Conservation (phyloP, 2,329 filamentous ascomycete species). For the Ophiocordyceps polyrhachis-furcata region DNA sequence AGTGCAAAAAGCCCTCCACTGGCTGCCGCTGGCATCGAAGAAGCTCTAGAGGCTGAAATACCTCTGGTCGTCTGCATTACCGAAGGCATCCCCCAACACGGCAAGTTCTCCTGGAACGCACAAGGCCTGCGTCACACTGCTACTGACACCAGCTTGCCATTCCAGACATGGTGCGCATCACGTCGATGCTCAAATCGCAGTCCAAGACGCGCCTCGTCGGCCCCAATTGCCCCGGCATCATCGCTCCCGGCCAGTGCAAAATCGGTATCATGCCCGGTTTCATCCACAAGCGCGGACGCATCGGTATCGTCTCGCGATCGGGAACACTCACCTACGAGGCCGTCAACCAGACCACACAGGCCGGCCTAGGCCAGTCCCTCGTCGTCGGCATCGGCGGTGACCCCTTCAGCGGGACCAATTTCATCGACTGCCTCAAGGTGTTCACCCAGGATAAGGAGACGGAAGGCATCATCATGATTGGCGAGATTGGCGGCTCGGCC, state of each 20-base stretch:
- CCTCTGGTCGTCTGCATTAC: constrained; percentile 94
- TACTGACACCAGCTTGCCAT: constrained; percentile 2
- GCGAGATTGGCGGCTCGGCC: constrained; percentile 91
- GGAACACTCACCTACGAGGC: constrained; percentile 98
- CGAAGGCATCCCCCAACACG: constrained; percentile 93
- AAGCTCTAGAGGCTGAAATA: constrained; percentile 84
- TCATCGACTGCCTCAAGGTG: constrained; percentile 96
- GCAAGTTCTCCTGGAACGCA: constrained; percentile 28
- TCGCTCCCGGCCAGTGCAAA: constrained; percentile 91
- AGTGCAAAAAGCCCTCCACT: constrained; percentile 52
- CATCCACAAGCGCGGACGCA: constrained; percentile 98
- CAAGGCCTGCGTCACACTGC: constrained; percentile 1
- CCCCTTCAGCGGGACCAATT: constrained; percentile 97
- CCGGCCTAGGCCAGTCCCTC: constrained; percentile 90
- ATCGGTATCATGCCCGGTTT: constrained; percentile 99
- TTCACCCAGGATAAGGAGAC: constrained; percentile 94
- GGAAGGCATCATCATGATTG: constrained; percentile 99
- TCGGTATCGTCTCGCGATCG: constrained; percentile 95
- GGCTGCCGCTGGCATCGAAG: constrained; percentile 88
- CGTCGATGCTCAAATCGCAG: constrained; percentile 93
- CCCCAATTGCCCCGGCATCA: constrained; percentile 97
- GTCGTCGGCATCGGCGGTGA: constrained; percentile 97
- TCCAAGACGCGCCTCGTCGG: constrained; percentile 91
- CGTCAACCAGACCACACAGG: constrained; percentile 97
- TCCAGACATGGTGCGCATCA: constrained; percentile 95